Evolutionary conservation across 805 yeast genomes (phyloP), one percentile per base, ranked within the genome.

Genomic region (Lipomyces yamanashiensis): DNA sequence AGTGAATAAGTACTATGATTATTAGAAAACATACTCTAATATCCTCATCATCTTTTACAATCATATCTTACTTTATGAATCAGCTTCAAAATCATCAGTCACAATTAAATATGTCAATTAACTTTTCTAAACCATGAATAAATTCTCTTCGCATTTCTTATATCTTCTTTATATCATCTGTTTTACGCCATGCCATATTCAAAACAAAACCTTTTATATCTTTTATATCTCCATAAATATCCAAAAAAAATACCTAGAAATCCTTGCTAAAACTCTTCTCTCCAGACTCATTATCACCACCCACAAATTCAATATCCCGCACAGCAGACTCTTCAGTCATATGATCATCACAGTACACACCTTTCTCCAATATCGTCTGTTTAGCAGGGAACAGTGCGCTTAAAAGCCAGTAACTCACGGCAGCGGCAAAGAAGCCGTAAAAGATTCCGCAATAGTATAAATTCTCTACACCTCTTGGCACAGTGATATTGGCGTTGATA

Each of bases 381-480:
- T 28, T 15, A 8, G 61, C 62, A 5, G 69, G 69, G 17, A 44
- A 60, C 23, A 66, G 13, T 36, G 39, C 33, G 36, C 63, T 53
- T 23, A 66, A 15, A 10, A 57, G 28, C 48, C 52, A 59, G 53
- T 69, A 68, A 7, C 65, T 60, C 15, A 64, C 37, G 9, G 45
- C 59, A 3, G 73, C 54, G 13, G 66, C 54, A 17, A 36, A 43
- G 36, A 71, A 59, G 6, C 72, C 71, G 56, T 71, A 71, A 21
- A 70, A 58, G 57, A 67, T 69, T 41, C 69, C 70, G 28, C 69
- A 65, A 44, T 69, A 65, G 61, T 71, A 71, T 6, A 71, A 41
- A 37, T 68, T 68, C 19, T 28, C 23, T 33, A 53, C 49, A 7
- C 61, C 63, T 33, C 13, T 17, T 13, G 50, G 45, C 8, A 64